Base-by-base conservation (phyloP, 1,284 basidiomycete species). In the Sphagnurus paluster region DNA sequence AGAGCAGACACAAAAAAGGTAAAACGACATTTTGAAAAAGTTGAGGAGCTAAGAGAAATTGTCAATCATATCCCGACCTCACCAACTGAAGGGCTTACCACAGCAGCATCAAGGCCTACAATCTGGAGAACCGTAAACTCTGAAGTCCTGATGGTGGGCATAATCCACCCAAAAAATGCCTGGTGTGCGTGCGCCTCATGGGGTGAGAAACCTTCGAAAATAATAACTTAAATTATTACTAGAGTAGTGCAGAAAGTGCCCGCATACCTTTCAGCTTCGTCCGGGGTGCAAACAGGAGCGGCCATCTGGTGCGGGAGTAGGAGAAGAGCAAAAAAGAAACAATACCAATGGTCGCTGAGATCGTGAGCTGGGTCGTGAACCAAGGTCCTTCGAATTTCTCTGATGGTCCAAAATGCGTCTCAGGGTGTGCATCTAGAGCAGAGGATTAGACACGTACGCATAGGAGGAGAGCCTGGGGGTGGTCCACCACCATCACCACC, bases 101-200 rank as follows among this genome's bases (percentile, higher is more conserved):
- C 93, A 4, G 93, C 93, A 30, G 94, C 96, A 67, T 99, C 96
- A 39, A 99, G 70, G 0, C 96, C 96, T 9, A 98, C 95, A 32
- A 96, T 95, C 63, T 98, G 95, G 0, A 98, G 75, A n/a, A 98
- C 86, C 2, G 91, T 90, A 58, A 90, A 93, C 62, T 98, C 96
- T 34, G 91, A 93, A 0, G 90, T 93, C 46, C 79, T 76, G 45
- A 98, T 76, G 0, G 95, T 98, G 0, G 96, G 96, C 53, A 93
- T 65, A 53, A 98, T 90, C 96, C 96, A 99, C 16, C 92, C 92
- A 67, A 98, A 93, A 68, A 96, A 90, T 0, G 87, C 83, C 48
- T 80, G 75, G 55, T 88, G 87, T 4, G 84, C 82, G 61, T 94
- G 90, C 0, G 87, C 88, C 66, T 93, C 90, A 57, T 92, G 89